Evolutionary conservation across 176 grass and related monocot genomes (phyloP).

Genomic region (Luzula sylvatica): DNA sequence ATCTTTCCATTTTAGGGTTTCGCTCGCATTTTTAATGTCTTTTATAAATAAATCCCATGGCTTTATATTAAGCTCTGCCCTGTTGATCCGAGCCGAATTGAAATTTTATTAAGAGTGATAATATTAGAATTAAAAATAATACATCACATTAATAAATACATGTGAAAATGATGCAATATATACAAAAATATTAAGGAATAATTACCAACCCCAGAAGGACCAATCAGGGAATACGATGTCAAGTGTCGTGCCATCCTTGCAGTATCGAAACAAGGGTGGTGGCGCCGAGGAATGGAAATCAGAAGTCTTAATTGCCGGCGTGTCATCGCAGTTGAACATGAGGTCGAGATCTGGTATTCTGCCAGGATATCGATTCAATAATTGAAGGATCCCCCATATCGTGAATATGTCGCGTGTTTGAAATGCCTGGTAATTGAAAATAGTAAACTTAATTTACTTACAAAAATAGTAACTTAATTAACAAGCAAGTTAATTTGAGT

Average conservation of each 20-base stretch:
- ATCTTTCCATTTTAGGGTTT: conserved; percentile 38
- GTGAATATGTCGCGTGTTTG: conserved; percentile 62
- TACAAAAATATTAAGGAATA: not conserved
- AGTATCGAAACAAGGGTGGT: conserved; percentile 51
- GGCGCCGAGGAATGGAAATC: conserved; percentile 17
- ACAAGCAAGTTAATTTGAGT: no score
- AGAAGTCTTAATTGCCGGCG: conserved; percentile 20
- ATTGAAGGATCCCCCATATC: conserved; percentile 63
- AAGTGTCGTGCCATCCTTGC: conserved; percentile 30
- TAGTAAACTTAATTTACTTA: no score
- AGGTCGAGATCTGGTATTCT: conserved; percentile 52
- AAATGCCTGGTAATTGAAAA: conserved; percentile 21
- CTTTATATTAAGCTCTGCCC: conserved; percentile 80
- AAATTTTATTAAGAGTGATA: not conserved
- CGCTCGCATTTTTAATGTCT: conserved; percentile 32
- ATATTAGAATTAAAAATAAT: not conserved
- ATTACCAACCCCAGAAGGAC: conserved; percentile 84
- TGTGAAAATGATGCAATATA: not conserved
- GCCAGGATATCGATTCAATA: conserved; percentile 42
- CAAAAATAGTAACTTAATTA: no score
- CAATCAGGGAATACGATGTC: conserved; percentile 77
- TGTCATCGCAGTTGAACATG: conserved; percentile 68
- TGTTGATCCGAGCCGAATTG: not conserved
- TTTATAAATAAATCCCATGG: conserved; percentile 45
- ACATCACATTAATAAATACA: not conserved